Conservation (phyloP, 2,329 filamentous ascomycete genomes). For the Colletotrichum liriopes region DNA sequence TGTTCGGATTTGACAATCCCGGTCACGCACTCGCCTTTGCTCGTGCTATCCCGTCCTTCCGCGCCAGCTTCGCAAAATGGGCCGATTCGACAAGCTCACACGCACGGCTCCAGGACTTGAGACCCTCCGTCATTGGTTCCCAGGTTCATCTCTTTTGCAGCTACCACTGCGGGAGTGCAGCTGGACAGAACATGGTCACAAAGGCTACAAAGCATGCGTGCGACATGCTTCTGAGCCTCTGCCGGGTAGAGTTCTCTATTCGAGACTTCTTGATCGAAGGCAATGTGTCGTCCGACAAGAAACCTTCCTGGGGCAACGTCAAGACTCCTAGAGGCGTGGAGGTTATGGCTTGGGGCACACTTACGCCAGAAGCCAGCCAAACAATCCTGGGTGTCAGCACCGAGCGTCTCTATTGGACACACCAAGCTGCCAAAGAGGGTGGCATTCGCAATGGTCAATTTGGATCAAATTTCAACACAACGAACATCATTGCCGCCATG, state of each 20-base stretch:
- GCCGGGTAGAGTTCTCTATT: conserved; percentile 3
- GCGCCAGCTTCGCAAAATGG: background rate
- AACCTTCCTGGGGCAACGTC: conserved; percentile 27
- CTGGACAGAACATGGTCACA: conserved; percentile 31
- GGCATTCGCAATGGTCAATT: conserved; percentile 30
- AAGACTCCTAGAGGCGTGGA: conserved; percentile 20
- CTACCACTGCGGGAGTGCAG: conserved; percentile 17
- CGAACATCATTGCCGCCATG: conserved; percentile 30
- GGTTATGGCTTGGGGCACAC: conserved; percentile 28
- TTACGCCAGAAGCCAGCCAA: conserved; percentile 10
- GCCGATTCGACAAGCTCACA: conserved; percentile 23
- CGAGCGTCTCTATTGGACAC: conserved; percentile 4
- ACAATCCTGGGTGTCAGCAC: conserved; percentile 7
- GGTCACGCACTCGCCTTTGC: conserved; percentile 16
- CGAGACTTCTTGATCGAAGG: conserved; percentile 26
- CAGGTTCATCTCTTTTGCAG: conserved; percentile 25
- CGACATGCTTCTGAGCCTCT: conserved; percentile 8
- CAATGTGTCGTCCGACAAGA: conserved; percentile 22
- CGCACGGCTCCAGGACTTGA: conserved; percentile 12
- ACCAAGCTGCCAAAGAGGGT: conserved; percentile 12
- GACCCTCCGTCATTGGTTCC: conserved; percentile 17
- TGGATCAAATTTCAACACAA: conserved; percentile 27
- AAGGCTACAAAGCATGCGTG: conserved; percentile 24
- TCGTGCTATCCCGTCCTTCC: conserved; percentile 14
- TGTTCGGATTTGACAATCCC: conserved; percentile 16